A percentile compares a stretch with the other conserved stretches of the same genome.
Evolutionary conservation across 2,329 filamentous ascomycete species (phyloP).

Genomic region (Sporothrix protearum): DNA sequence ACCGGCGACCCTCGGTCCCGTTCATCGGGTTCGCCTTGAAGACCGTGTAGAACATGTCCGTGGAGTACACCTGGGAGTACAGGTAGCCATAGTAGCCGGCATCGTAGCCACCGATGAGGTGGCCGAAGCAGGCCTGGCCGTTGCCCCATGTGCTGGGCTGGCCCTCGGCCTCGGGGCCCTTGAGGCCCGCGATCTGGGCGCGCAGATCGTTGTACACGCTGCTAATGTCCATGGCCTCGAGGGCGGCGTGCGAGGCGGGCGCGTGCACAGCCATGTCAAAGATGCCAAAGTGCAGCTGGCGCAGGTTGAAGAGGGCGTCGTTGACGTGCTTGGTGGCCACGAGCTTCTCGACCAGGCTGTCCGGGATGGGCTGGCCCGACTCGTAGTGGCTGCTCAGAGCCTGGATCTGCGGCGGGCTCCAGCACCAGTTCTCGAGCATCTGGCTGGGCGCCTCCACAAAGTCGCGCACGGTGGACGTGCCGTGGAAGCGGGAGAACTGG

Average conservation of each 20-base stretch:
- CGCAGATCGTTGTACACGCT: constrained; percentile 70
- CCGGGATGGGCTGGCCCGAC: constrained; percentile 65
- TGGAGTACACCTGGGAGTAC: constrained; percentile 73
- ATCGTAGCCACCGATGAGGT: constrained; percentile 80
- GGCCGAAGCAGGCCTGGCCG: constrained; percentile 75
- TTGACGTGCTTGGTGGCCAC: constrained; percentile 78
- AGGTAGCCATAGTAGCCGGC: constrained; percentile 78
- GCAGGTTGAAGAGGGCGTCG: constrained; percentile 71
- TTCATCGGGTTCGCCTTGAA: constrained; percentile 80
- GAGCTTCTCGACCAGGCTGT: constrained; percentile 69
- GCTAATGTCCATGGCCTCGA: constrained; percentile 62
- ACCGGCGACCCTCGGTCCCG: constrained; percentile 66
- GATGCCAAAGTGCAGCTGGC: constrained; percentile 75
- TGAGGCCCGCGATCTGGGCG: constrained; percentile 66
- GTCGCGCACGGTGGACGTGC: constrained; percentile 62
- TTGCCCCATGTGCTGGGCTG: constrained; percentile 65
- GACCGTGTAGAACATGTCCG: constrained; percentile 80
- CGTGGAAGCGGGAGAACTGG: constrained; percentile 63
- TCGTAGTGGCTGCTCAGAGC: constrained; percentile 71
- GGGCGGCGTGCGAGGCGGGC: constrained; percentile 63
- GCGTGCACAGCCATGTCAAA: constrained; percentile 82
- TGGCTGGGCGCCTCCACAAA: constrained; percentile 70
- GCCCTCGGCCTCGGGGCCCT: constrained; percentile 67
- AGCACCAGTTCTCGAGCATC: constrained; percentile 76
- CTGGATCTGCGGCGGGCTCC: constrained; percentile 62